These are phyloP conservation scores for Gossypium lobatum DNA, from an alignment of 441 rosid genomes.

Conservation along the genomic window DNA sequence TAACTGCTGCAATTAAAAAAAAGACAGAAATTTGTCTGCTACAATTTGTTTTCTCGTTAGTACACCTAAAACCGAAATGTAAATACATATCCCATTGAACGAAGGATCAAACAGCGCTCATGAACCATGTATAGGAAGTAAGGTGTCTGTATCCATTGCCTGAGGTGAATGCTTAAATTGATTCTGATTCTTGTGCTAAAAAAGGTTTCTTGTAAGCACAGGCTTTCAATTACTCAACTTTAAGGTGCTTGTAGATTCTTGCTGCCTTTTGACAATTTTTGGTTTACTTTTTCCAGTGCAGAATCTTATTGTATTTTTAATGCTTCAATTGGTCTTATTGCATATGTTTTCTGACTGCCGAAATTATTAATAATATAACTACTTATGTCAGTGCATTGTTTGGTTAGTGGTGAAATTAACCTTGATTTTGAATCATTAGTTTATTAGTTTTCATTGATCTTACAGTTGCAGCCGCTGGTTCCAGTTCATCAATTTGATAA, in stretches of 20 bases:
- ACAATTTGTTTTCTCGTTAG: not conserved
- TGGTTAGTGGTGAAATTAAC: not conserved
- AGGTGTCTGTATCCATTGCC: not conserved
- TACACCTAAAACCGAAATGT: not conserved
- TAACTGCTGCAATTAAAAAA: no score
- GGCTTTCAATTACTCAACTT: not conserved
- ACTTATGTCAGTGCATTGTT: not conserved
- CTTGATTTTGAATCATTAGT: not conserved
- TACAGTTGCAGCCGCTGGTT: conserved; percentile 75
- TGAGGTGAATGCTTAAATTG: not conserved
- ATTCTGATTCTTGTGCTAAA: not conserved
- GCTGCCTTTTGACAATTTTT: not conserved
- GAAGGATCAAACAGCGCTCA: not conserved
- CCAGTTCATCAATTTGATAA: conserved; percentile 78
- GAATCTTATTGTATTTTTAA: not conserved
- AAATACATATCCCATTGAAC: not conserved
- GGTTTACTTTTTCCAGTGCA: not conserved
- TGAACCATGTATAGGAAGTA: not conserved
- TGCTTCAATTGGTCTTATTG: not conserved
- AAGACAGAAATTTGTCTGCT: not conserved
- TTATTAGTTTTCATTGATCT: conserved; percentile 14
- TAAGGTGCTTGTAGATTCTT: not conserved
- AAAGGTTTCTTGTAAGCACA: not conserved
- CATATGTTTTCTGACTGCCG: not conserved
- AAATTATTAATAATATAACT: not conserved